Evolutionary conservation across 768 basidiomycete species (phyloP).

Genomic region (Melanogaster broomeanus): DNA sequence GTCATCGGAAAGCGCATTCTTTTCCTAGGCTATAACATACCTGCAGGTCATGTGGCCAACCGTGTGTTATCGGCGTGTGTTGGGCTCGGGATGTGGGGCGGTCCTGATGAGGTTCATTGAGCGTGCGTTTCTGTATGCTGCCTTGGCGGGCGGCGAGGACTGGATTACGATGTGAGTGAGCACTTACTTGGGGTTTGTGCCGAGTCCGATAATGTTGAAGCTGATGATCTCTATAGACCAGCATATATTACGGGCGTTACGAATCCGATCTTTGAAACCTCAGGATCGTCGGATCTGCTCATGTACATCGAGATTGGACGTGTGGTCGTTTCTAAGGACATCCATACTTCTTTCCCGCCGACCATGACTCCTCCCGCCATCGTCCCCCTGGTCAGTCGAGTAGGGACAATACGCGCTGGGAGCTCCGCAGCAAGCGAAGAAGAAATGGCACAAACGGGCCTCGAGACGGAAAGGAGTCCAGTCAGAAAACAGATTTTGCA

Average conservation of each 20-base stretch:
- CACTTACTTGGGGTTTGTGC: background rate
- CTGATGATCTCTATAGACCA: constrained; percentile 47
- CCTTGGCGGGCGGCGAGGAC: constrained; percentile 83
- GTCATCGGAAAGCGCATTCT: constrained; percentile 95
- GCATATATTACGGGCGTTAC: constrained; percentile 97
- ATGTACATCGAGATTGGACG: constrained; percentile 88
- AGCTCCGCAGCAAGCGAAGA: constrained; percentile 65
- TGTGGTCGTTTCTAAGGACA: constrained; percentile 87
- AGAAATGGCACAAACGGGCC: constrained; percentile 56
- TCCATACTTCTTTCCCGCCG: constrained; percentile 57
- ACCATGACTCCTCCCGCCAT: constrained; percentile 40
- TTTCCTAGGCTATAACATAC: constrained; percentile 87
- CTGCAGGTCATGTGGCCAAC: constrained; percentile 87
- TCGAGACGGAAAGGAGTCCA: constrained; percentile 52
- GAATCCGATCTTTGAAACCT: constrained; percentile 92
- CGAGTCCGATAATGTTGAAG: background rate
- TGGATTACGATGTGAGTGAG: constrained; percentile 81
- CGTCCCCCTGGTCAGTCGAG: constrained; percentile 50
- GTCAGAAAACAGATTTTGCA: constrained; percentile 52
- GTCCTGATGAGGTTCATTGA: constrained; percentile 85
- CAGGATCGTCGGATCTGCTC: constrained; percentile 88
- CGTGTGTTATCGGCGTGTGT: constrained; percentile 95
- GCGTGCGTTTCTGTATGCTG: constrained; percentile 94
- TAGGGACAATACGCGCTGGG: constrained; percentile 67
- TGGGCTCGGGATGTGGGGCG: constrained; percentile 89